Base-by-base conservation (phyloP, 75 land plant genomes). In the Azolla pinnata region DNA sequence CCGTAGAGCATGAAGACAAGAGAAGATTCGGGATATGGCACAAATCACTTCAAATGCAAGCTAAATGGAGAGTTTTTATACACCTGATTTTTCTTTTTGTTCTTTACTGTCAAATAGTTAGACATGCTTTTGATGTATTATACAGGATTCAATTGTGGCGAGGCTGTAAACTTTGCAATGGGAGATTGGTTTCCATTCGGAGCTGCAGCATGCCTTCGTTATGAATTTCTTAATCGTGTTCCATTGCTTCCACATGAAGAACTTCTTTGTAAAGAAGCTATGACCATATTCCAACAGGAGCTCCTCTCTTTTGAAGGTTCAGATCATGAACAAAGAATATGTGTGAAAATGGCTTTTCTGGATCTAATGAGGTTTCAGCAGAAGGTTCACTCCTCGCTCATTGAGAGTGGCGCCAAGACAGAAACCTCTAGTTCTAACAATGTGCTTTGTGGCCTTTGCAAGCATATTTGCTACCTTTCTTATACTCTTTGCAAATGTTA, bases 91-190 rank as follows among this genome's bases (percentile, higher is more conserved):
- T 35, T 12, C 12, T 35, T 5, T 35, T 19, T 50, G 53, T 50
- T 8, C n/a, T n/a, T n/a, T n/a, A n/a, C n/a, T n/a, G n/a, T n/a
- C n/a, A n/a, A n/a, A n/a, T n/a, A n/a, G n/a, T n/a, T n/a, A 46
- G 49, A 46, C 2, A 46, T 46, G 14, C n/a, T 18, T 4, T 18
- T 46, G 32, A 0, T 62, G 18, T 28, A 44, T 23, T 17, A 56
- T 57, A 12, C 57, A 90, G 97, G 97, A 49, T 90, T 90, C 63
- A 90, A 90, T 67, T 90, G 97, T 74, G 97, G 97, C 8, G 97
- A 90, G 65, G 97, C 97, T 26, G 97, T 90, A 14, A 90, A 90
- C 66, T 90, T 90, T 74, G 97, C 92, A 26, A 73, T 78, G 67
- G 81, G 76, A 51, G 88, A 90, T 67, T 90, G 97, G 97, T 90